phyloP scores from a whole-genome alignment of 2,329 filamentous ascomycete species.

The Nemania abortiva region DNA sequence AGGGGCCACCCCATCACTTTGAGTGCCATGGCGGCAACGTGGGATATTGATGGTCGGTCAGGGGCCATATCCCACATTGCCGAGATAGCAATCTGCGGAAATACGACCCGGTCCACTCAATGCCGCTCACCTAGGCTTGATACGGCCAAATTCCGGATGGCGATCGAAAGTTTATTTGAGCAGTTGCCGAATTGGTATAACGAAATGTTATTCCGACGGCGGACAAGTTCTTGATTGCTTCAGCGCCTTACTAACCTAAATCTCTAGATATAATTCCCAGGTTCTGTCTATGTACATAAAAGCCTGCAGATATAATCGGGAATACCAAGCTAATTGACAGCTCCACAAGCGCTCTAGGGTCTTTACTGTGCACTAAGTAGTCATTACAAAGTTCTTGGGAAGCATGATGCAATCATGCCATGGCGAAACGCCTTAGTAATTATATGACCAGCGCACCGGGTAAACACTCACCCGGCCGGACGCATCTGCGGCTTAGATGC shows the following conservation, averaged over 20 bases:
- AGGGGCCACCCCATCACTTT: neutral
- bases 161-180: too few relatives aligned
- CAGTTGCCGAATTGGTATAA: too few relatives aligned
- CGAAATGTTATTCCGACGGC: too few relatives aligned
- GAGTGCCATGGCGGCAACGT: conserved; percentile 10
- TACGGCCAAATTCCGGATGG: too few relatives aligned
- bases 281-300: neutral
- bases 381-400: conserved; percentile 25
- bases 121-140: neutral
- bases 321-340: neutral
- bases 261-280: neutral
- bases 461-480: conserved; percentile 1
- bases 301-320: neutral
- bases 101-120: conserved; percentile 1
- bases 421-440: neutral
- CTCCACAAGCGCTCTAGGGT: neutral
- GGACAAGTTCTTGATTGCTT: neutral
- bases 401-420: conserved; percentile 20
- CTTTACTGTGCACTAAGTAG: neutral
- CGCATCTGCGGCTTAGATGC: too few relatives aligned
- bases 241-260: neutral
- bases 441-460: conserved; percentile 2
- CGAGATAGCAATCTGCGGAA: neutral
- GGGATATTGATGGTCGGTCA: conserved; percentile 5
- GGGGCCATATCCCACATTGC: conserved; percentile 1